A percentile compares a stretch with the other conserved stretches of the same genome.
Conservation (phyloP, 2,329 filamentous ascomycete species). For the Exophiala sp. region DNA sequence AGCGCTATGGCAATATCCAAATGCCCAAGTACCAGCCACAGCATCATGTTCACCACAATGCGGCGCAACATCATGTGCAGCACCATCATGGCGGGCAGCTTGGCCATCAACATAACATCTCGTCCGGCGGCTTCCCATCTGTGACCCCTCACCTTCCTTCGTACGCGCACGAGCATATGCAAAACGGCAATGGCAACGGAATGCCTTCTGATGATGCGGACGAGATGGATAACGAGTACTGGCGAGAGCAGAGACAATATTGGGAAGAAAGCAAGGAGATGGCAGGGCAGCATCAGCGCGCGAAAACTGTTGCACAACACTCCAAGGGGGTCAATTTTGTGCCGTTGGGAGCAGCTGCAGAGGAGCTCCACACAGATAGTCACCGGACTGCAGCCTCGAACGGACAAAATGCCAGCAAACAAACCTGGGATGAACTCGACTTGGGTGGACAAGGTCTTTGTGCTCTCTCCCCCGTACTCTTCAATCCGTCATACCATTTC, state of each 20-base stretch:
- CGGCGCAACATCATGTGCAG: constrained; percentile 36
- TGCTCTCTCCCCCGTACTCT: constrained; percentile 71
- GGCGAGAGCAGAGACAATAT: constrained; percentile 79
- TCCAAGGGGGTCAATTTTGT: constrained; percentile 42
- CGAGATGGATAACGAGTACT: constrained; percentile 64
- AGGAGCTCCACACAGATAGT: constrained; percentile 48
- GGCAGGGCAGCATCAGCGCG: constrained; percentile 66
- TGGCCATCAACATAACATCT: constrained; percentile 48
- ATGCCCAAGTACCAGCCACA: constrained; percentile 45
- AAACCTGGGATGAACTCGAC: constrained; percentile 90
- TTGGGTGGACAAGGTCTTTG: constrained; percentile 93
- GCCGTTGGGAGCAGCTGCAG: constrained; percentile 46
- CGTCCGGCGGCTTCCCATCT: constrained; percentile 42
- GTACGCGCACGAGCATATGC: constrained; percentile 44
- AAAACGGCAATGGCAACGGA: constrained; percentile 52
- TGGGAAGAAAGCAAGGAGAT: constrained; percentile 67
- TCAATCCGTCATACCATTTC: constrained; percentile 69
- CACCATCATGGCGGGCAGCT: constrained; percentile 37
- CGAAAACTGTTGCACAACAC: constrained; percentile 43
- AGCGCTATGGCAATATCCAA: constrained; percentile 44
- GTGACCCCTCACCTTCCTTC: constrained; percentile 54
- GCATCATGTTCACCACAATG: constrained; percentile 41
- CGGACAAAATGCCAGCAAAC: constrained; percentile 43
- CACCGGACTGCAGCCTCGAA: constrained; percentile 62
- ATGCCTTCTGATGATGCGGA: constrained; percentile 52